These are phyloP conservation scores for Mucuna pruriens DNA, from an alignment of 306 rosid species.

Conservation along the genomic window DNA sequence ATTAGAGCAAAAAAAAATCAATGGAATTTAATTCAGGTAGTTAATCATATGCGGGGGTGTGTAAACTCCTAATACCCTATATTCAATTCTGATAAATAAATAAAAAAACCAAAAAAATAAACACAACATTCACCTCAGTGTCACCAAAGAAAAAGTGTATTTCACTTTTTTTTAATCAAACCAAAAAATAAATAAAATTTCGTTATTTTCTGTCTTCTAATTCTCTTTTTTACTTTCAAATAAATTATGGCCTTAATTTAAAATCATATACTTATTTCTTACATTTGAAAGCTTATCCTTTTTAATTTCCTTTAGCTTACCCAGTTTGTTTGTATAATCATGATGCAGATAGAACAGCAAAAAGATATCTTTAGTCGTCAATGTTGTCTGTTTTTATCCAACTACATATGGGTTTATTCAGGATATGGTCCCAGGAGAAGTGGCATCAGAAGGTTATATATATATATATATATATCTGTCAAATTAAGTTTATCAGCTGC, in stretches of 20 bases:
- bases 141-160: too few species aligned
- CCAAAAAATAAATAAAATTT: too few species aligned
- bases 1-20: too few species aligned
- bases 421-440: slow-evolving; percentile 76
- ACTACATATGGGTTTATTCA: slow-evolving; percentile 75
- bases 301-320: slow-evolving; percentile 34
- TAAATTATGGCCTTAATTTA: slow-evolving; percentile 8
- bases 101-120: too few species aligned
- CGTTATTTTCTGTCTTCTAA: too few species aligned
- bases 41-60: too few species aligned
- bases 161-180: too few species aligned
- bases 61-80: too few species aligned
- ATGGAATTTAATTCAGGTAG: too few species aligned
- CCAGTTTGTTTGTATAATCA: slow-evolving; percentile 38
- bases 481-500: slow-evolving; percentile 27
- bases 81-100: too few species aligned
- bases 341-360: slow-evolving; percentile 79
- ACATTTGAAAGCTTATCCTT: slow-evolving; percentile 7
- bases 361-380: slow-evolving; percentile 68
- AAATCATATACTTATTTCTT: neutral
- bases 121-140: too few species aligned
- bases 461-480: slow-evolving; percentile 9
- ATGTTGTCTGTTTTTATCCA: slow-evolving; percentile 72
- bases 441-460: slow-evolving; percentile 78
- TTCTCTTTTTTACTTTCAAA: too few species aligned